Evolutionary conservation across 1,284 basidiomycete species (phyloP).

Genomic region (Papiliotrema fonsecae): DNA sequence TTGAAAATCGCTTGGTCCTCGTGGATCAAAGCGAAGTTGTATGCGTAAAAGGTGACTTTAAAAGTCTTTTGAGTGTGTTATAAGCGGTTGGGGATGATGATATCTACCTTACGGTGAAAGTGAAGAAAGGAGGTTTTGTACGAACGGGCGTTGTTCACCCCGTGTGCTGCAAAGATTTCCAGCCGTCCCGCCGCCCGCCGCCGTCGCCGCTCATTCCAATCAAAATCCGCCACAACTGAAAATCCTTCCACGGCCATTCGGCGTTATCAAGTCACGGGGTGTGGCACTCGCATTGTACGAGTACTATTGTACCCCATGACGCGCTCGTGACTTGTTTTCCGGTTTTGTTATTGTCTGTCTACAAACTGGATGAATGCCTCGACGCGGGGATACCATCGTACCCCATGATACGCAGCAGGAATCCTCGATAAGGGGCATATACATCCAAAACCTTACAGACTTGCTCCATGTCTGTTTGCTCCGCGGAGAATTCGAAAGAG

Average conservation of each 20-base stretch:
- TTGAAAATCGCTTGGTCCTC: conserved; percentile 33
- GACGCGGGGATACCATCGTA: too few relatives aligned
- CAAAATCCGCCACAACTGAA: too few relatives aligned
- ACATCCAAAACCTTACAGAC: conserved; percentile 43
- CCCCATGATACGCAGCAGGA: too few relatives aligned
- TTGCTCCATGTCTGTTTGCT: conserved; percentile 65
- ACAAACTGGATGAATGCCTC: too few relatives aligned
- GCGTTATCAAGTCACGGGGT: neutral
- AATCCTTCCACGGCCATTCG: too few relatives aligned
- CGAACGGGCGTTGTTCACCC: too few relatives aligned
- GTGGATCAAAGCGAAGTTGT: conserved; percentile 4
- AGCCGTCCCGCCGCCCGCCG: too few relatives aligned
- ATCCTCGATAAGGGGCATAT: conserved; percentile 37
- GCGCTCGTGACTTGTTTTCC: too few relatives aligned
- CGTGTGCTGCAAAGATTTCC: neutral
- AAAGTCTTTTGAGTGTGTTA: conserved; percentile 18
- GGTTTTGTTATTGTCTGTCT: too few relatives aligned
- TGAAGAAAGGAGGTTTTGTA: conserved; percentile 8
- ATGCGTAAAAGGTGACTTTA: conserved; percentile 35
- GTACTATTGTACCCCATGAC: too few relatives aligned
- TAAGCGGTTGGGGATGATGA: conserved; percentile 13
- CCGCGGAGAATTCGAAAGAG: conserved; percentile 61
- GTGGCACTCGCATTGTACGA: too few relatives aligned
- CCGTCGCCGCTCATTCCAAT: too few relatives aligned
- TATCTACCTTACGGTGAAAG: conserved; percentile 6